These are phyloP conservation scores for Saturnispora quitensis DNA, from an alignment of 805 yeast species.

Conservation along the genomic window DNA sequence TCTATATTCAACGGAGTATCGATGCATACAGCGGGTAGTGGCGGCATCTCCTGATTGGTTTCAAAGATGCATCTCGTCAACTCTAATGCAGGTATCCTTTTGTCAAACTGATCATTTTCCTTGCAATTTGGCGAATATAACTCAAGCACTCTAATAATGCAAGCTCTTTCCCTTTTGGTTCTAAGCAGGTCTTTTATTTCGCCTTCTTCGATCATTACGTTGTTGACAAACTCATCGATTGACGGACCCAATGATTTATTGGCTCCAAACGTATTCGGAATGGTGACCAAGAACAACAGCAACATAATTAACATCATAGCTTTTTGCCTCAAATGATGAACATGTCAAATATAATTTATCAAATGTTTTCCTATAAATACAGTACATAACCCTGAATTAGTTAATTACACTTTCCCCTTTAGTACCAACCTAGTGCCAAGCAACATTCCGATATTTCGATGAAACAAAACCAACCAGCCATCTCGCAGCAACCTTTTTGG, in stretches of 20 bases:
- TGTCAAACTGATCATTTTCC: not conserved
- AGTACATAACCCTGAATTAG: not conserved
- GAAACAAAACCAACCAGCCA: not conserved
- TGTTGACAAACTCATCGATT: not conserved
- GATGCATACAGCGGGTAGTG: constrained; percentile 2
- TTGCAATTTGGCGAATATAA: not conserved
- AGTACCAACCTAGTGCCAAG: not conserved
- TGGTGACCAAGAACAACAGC: not conserved
- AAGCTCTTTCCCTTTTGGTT: not conserved
- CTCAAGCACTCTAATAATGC: constrained; percentile 2
- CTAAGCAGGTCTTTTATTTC: not conserved
- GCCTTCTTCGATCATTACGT: not conserved
- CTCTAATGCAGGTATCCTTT: constrained; percentile 11
- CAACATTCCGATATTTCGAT: not conserved
- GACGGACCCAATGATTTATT: not conserved
- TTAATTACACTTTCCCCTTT: not conserved
- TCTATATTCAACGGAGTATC: not conserved
- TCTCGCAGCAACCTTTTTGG: not conserved
- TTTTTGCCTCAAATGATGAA: not conserved
- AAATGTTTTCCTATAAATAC: not conserved
- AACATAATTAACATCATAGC: not conserved
- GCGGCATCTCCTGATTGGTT: not conserved
- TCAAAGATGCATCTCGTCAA: constrained; percentile 15
- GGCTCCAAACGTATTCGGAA: not conserved
- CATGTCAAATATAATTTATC: not conserved